Conservation (phyloP, 208 protist genomes). For the Leishmania major region DNA sequence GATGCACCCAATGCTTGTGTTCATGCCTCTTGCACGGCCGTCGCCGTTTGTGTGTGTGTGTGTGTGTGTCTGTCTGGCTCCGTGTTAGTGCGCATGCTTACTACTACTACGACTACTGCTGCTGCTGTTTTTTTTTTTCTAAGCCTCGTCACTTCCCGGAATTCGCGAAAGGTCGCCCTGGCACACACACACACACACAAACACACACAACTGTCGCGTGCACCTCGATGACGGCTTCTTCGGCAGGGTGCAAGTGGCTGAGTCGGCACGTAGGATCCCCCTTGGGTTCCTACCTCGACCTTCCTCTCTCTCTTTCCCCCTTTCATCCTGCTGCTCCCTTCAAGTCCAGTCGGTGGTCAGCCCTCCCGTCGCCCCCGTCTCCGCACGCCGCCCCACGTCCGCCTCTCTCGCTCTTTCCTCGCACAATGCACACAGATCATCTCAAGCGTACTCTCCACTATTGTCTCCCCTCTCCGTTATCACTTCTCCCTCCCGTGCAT, state of each 20-base stretch:
- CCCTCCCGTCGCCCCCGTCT: neutral
- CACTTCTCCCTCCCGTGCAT: neutral
- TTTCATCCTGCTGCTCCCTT: neutral
- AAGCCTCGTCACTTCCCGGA: neutral
- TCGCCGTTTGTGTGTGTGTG: neutral
- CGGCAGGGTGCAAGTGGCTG: neutral
- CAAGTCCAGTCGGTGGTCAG: neutral
- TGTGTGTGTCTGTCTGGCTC: neutral
- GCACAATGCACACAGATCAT: neutral
- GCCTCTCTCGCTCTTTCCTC: neutral
- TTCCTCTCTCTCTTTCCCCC: neutral
- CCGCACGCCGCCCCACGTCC: neutral
- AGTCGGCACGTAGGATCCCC: neutral
- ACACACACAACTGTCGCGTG: neutral
- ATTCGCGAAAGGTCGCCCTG: neutral
- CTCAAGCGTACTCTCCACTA: neutral
- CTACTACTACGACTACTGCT: neutral
- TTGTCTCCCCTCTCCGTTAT: neutral
- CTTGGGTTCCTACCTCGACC: neutral
- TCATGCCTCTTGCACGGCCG: neutral
- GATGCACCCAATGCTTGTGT: neutral
- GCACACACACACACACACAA: too few species aligned
- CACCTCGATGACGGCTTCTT: neutral
- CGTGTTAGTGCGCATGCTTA: neutral
- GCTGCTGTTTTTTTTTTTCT: neutral